Evolutionary conservation across 345 rosid genomes (phyloP).

Genomic region (Chamaenerion angustifolium): DNA sequence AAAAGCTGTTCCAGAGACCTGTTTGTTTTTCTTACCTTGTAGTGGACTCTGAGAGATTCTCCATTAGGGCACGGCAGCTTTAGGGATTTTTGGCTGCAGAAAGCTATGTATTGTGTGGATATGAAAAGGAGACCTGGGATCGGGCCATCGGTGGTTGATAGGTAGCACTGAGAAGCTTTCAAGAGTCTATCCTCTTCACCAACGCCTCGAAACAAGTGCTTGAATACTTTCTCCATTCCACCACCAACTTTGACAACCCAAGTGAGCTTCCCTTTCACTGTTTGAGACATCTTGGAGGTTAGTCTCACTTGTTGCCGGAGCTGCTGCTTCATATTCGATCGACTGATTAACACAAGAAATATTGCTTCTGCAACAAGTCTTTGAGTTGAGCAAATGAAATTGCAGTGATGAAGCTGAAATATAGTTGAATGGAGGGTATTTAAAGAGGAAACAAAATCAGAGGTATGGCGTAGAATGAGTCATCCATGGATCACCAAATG

Average conservation of each 20-base stretch:
- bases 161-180: constrained; percentile 35
- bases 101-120: constrained; percentile 28
- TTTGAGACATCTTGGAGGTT: constrained; percentile 20
- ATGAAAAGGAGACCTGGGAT: constrained; percentile 37
- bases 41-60: constrained; percentile 18
- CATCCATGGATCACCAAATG: no score
- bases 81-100: constrained; percentile 37
- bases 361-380: no score
- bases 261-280: constrained; percentile 24
- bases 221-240: constrained; percentile 27
- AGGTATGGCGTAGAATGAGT: no score
- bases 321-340: no score
- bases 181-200: constrained; percentile 22
- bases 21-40: constrained; percentile 9
- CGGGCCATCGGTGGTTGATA: constrained; percentile 32
- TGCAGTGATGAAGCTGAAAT: no score
- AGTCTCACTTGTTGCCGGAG: constrained; percentile 8
- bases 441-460: no score
- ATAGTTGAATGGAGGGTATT: no score
- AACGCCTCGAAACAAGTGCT: constrained; percentile 10
- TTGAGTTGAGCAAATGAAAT: no score
- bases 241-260: constrained; percentile 24
- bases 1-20: not conserved
- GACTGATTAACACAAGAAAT: no score
- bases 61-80: constrained; percentile 23